Conservation (phyloP, 2,329 filamentous ascomycete species). For the Fusarium irregulare region DNA sequence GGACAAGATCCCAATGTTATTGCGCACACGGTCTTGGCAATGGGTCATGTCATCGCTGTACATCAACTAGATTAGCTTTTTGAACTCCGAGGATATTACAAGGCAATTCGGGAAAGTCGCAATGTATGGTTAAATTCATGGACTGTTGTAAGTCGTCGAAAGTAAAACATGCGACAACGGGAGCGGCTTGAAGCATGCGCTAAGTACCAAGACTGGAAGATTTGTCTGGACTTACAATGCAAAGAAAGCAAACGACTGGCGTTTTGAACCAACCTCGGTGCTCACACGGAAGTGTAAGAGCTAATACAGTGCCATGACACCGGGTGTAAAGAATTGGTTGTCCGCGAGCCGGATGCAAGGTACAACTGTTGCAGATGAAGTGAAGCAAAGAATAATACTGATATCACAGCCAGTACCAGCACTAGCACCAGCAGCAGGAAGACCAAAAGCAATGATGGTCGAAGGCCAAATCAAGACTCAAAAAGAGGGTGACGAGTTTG, state of each 20-base stretch:
- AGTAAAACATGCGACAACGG: constrained; percentile 4
- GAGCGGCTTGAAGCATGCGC: constrained; percentile 24
- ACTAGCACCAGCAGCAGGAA: constrained; percentile 38
- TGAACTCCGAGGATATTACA: neutral
- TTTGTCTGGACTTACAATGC: constrained; percentile 36
- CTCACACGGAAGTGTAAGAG: constrained; percentile 29
- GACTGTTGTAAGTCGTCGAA: neutral
- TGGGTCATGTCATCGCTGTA: constrained; percentile 19
- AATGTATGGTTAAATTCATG: neutral
- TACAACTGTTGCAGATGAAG: constrained; percentile 12
- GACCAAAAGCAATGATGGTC: constrained; percentile 35
- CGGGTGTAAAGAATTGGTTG: constrained; percentile 13
- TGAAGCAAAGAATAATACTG: constrained; percentile 10
- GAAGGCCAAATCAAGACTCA: constrained; percentile 31
- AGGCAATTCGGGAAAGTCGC: neutral
- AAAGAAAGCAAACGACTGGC: constrained; percentile 21
- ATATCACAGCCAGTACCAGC: constrained; percentile 41
- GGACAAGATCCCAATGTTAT: constrained; percentile 12
- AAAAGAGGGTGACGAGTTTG: constrained; percentile 14
- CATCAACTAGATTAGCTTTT: constrained; percentile 4
- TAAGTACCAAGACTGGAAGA: neutral
- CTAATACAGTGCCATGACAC: constrained; percentile 40
- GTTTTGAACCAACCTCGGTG: constrained; percentile 29
- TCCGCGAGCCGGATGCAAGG: constrained; percentile 9
- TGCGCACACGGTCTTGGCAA: constrained; percentile 7